Evolutionary conservation across 2,329 filamentous ascomycete species (phyloP).

Genomic region (Emydomyces testavorans): DNA sequence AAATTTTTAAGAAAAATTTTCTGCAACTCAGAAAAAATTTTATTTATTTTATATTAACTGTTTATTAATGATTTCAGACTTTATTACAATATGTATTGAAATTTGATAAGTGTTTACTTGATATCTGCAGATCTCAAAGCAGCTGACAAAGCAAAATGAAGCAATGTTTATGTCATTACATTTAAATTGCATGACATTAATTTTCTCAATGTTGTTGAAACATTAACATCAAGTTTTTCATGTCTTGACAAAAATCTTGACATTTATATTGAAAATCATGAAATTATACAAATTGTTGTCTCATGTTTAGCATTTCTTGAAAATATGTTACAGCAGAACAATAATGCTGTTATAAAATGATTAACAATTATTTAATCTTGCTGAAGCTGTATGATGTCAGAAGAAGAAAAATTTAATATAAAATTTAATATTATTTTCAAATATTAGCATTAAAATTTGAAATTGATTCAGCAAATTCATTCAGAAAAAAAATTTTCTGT

Average conservation of each 20-base stretch:
- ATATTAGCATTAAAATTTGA: no score
- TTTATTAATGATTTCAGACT: conserved; percentile 4
- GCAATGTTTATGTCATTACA: not conserved
- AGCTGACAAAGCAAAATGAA: not conserved
- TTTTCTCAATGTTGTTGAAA: not conserved
- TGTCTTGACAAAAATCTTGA: not conserved
- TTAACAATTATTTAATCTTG: no score
- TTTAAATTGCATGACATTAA: not conserved
- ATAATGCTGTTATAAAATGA: no score
- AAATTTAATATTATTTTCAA: no score
- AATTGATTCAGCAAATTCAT: no score
- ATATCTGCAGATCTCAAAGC: not conserved
- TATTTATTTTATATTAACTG: not conserved
- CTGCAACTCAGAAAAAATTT: not conserved
- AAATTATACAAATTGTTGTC: no score
- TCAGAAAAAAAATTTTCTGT: no score
- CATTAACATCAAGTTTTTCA: not conserved
- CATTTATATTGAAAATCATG: no score
- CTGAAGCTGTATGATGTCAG: no score
- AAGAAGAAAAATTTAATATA: no score
- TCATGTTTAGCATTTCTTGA: no score
- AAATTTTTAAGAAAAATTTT: not conserved
- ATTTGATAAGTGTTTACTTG: not conserved
- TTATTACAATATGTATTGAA: not conserved
- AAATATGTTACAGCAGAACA: no score